Conservation (phyloP, 495 filamentous ascomycete genomes). For the Podospora pseudocomata region DNA sequence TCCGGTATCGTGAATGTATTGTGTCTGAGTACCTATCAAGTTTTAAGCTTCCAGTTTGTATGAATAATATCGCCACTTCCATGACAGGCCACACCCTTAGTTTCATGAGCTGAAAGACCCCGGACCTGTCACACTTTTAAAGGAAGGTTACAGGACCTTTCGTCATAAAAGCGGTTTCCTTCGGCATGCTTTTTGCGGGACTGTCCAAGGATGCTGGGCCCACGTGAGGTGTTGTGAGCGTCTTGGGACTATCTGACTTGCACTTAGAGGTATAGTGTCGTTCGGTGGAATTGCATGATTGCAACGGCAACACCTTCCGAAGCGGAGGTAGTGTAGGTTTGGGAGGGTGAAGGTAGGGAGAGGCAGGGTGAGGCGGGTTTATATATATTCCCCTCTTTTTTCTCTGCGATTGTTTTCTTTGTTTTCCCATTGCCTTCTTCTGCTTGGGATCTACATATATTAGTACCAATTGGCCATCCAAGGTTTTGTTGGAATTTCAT, state of each 20-base stretch:
- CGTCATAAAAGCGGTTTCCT: conserved; percentile 15
- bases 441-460: not conserved
- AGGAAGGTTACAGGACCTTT: not conserved
- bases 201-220: conserved; percentile 14
- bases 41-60: no score
- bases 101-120: not conserved
- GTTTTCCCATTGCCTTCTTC: conserved; percentile 9
- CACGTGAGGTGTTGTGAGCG: conserved; percentile 22
- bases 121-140: not conserved
- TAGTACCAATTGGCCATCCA: not conserved
- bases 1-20: not conserved
- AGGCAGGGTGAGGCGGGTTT: not conserved
- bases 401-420: not conserved
- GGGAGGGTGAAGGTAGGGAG: not conserved
- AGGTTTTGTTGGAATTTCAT: not conserved
- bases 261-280: conserved; percentile 63
- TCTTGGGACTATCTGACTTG: conserved; percentile 49
- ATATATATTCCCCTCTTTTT: not conserved
- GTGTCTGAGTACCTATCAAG: no score
- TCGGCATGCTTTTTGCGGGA: conserved; percentile 17
- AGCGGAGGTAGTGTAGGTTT: not conserved
- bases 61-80: not conserved
- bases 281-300: conserved; percentile 9
- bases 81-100: not conserved
- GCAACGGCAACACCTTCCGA: not conserved